These are phyloP conservation scores for Lipomyces orientalis DNA, from an alignment of 805 yeast species.

Conservation along the genomic window DNA sequence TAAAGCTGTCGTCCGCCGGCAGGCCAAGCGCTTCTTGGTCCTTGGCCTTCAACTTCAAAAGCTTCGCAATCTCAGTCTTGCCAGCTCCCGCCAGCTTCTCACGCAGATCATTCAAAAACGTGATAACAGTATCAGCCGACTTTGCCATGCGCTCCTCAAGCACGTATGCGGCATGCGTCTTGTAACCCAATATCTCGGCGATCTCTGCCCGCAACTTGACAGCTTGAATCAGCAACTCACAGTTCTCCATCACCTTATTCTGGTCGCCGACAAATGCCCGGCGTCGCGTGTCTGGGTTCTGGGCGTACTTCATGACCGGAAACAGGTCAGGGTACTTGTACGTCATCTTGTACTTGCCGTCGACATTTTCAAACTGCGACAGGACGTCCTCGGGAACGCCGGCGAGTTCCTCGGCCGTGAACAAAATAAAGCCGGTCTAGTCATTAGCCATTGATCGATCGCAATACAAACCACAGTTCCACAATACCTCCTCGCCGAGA, in stretches of 20 bases:
- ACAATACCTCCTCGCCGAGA: slow-evolving; percentile 42
- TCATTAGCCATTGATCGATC: background rate
- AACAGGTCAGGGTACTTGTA: slow-evolving; percentile 80
- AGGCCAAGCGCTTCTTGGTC: slow-evolving; percentile 57
- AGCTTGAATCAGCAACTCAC: slow-evolving; percentile 62
- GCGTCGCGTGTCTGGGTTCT: slow-evolving; percentile 66
- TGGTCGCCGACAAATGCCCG: slow-evolving; percentile 70
- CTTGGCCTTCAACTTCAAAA: slow-evolving; percentile 59
- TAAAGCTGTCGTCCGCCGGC: slow-evolving; percentile 49
- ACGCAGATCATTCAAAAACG: slow-evolving; percentile 67
- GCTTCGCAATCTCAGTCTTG: slow-evolving; percentile 54
- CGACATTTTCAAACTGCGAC: slow-evolving; percentile 61
- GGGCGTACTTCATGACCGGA: slow-evolving; percentile 79
- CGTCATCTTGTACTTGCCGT: slow-evolving; percentile 63
- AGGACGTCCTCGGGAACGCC: slow-evolving; percentile 75
- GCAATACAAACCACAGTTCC: background rate
- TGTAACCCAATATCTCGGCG: slow-evolving; percentile 69
- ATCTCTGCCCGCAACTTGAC: slow-evolving; percentile 65
- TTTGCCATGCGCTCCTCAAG: slow-evolving; percentile 85
- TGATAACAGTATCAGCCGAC: slow-evolving; percentile 60
- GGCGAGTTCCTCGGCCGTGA: slow-evolving; percentile 66
- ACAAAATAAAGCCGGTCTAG: slow-evolving; percentile 57
- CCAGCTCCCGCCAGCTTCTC: slow-evolving; percentile 66
- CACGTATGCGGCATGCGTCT: slow-evolving; percentile 69
- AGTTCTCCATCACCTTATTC: slow-evolving; percentile 69